phyloP scores from a whole-genome alignment of 768 basidiomycete genomes.

The Xerocomellus intermedius region DNA sequence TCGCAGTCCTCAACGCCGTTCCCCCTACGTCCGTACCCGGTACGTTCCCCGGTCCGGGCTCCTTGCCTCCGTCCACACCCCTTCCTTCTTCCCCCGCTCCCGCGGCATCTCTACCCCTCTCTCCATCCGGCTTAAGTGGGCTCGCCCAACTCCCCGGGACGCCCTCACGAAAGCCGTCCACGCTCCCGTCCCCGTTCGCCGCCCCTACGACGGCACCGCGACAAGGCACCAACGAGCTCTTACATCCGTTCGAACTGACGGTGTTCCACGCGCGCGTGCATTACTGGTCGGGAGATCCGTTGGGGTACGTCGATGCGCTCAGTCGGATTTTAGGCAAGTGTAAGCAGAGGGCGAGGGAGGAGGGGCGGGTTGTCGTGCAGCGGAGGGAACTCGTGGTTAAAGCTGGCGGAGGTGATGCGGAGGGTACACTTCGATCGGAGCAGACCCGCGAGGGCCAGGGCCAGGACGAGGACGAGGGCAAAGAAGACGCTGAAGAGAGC shows the following conservation, averaged over 20 bases:
- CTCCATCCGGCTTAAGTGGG: constrained; percentile 21
- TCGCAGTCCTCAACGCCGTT: constrained; percentile 61
- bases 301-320: constrained; percentile 78
- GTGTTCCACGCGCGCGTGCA: constrained; percentile 72
- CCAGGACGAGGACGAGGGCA: background rate
- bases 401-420: background rate
- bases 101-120: constrained; percentile 10
- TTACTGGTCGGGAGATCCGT: constrained; percentile 81
- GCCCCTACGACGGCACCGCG: constrained; percentile 24
- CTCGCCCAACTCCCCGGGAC: constrained; percentile 25
- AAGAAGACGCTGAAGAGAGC: too few relatives aligned
- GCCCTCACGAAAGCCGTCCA: constrained; percentile 18
- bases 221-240: constrained; percentile 7
- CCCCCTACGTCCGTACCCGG: constrained; percentile 50
- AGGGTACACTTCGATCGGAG: background rate
- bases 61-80: constrained; percentile 4
- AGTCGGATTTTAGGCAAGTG: constrained; percentile 61
- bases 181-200: background rate
- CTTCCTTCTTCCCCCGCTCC: constrained; percentile 37
- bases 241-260: constrained; percentile 49
- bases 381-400: constrained; percentile 1
- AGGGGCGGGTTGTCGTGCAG: constrained; percentile 17
- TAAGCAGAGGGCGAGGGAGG: constrained; percentile 46
- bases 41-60: constrained; percentile 46
- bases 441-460: constrained; percentile 22